A percentile compares a stretch with the other conserved stretches of the same genome.
phyloP scores from a whole-genome alignment of 441 rosid genomes.

The Brassica balearica region DNA sequence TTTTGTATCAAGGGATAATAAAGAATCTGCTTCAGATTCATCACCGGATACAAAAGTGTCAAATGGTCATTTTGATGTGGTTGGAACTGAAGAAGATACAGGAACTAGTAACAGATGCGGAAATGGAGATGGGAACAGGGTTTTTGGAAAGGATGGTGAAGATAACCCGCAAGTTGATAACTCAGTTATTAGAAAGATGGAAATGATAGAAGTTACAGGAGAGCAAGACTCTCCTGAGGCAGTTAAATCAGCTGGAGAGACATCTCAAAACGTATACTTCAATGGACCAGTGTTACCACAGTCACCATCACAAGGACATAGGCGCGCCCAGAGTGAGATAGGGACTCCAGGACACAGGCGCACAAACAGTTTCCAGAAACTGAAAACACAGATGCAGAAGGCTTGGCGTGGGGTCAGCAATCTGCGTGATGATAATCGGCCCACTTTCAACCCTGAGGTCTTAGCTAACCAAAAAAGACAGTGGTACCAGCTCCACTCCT shows the following conservation, averaged over 20 bases:
- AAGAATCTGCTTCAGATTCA: slow-evolving; percentile 29
- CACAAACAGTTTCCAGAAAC: slow-evolving; percentile 67
- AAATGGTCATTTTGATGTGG: too few species aligned
- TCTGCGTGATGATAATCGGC: slow-evolving; percentile 51
- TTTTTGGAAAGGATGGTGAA: too few species aligned
- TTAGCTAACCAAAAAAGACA: slow-evolving; percentile 95
- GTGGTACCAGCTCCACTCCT: slow-evolving; percentile 95
- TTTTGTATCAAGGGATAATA: slow-evolving; percentile 22
- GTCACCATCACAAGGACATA: slow-evolving; percentile 51
- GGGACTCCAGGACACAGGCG: slow-evolving; percentile 48
- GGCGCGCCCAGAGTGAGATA: slow-evolving; percentile 81
- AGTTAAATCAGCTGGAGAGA: slow-evolving; percentile 63
- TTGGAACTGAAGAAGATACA: too few species aligned
- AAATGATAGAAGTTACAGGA: too few species aligned
- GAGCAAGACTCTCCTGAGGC: slow-evolving; percentile 45
- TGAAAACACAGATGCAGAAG: slow-evolving; percentile 79
- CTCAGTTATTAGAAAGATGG: too few species aligned
- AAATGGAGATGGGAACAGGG: too few species aligned
- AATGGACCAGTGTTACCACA: slow-evolving; percentile 50
- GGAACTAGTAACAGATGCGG: too few species aligned
- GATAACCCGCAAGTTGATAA: too few species aligned
- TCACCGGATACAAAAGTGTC: background rate
- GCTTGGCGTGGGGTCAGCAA: slow-evolving; percentile 86
- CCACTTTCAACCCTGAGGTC: slow-evolving; percentile 91
- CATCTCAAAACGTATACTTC: slow-evolving; percentile 50